Evolutionary conservation across 78 protist species (phyloP), one percentile per base, ranked within the genome.

Genomic region (Dictyostelium purpureum): DNA sequence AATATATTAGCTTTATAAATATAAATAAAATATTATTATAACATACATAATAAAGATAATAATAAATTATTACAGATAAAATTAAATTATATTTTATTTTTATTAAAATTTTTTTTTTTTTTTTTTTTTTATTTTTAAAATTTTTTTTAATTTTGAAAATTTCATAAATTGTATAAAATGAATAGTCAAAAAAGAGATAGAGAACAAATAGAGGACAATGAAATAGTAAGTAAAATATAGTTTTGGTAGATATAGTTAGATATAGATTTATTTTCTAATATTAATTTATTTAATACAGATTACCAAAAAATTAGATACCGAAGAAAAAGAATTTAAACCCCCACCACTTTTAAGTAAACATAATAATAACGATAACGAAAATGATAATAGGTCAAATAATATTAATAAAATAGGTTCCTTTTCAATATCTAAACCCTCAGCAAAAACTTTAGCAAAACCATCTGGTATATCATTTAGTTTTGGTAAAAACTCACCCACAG

Each of bases 401-500:
- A 6, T 12, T 52, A 19, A 11, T 28, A 75, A 75, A 51, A n/a
- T 47, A 31, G 18, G 16, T 7, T 1, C 12, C 33, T 9, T 45
- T 51, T 28, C 59, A 19, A 38, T 45, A 4, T 16, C 45, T 0
- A 75, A 75, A 75, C 66, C 81, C 28, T 51, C 81, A 31, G 16
- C 43, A 9, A 75, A 24, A 6, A 16, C 9, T 57, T 5, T 16
- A 71, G 45, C 38, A 63, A 10, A 47, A 47, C 33, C 71, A 16
- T 63, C 33, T 33, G 71, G 71, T 14, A 63, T 63, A 16, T 63
- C 71, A 42, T 78, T 78, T 18, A 78, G 59, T 43, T 40, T 78
- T 26, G 59, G 74, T 10, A 78, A 78, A 35, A 57, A 59, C 21
- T 37, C 59, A 61, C 87, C 87, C 2, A 76, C 65, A 63, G 6